These are phyloP conservation scores for Phanerochaete sordida DNA, from an alignment of 768 basidiomycete species.

Conservation along the genomic window DNA sequence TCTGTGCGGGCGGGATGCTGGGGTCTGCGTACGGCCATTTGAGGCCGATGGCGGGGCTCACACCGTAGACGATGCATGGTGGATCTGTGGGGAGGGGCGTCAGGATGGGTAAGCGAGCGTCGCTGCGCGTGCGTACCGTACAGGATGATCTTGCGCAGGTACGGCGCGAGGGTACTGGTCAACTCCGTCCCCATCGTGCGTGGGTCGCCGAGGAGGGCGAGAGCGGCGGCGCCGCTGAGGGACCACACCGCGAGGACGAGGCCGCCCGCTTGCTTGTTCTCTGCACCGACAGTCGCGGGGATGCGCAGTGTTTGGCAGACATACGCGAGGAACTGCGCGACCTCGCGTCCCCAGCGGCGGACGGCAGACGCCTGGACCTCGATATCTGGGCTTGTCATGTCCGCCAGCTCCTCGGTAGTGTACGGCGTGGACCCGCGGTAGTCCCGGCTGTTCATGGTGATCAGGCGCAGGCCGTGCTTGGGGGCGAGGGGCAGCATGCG, in stretches of 20 bases:
- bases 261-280: neutral
- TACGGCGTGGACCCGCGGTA: constrained; percentile 23
- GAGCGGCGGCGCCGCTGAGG: neutral
- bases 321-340: constrained; percentile 4
- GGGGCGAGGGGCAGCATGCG: constrained; percentile 18
- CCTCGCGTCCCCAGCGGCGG: neutral
- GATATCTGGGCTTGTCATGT: neutral
- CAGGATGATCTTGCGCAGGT: constrained; percentile 1
- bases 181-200: neutral
- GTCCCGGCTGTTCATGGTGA: constrained; percentile 25
- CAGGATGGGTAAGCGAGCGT: neutral
- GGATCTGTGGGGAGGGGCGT: neutral
- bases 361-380: constrained; percentile 1
- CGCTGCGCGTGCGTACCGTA: neutral
- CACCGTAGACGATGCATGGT: neutral
- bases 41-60: neutral
- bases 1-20: neutral
- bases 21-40: neutral
- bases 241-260: constrained; percentile 8
- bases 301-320: neutral
- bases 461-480: constrained; percentile 18
- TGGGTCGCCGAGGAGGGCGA: constrained; percentile 4
- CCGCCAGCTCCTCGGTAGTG: constrained; percentile 14
- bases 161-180: neutral
- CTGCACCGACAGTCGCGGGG: neutral